Conservation (phyloP, 129 eudicot genomes). For the Ambrosia artemisiifolia region DNA sequence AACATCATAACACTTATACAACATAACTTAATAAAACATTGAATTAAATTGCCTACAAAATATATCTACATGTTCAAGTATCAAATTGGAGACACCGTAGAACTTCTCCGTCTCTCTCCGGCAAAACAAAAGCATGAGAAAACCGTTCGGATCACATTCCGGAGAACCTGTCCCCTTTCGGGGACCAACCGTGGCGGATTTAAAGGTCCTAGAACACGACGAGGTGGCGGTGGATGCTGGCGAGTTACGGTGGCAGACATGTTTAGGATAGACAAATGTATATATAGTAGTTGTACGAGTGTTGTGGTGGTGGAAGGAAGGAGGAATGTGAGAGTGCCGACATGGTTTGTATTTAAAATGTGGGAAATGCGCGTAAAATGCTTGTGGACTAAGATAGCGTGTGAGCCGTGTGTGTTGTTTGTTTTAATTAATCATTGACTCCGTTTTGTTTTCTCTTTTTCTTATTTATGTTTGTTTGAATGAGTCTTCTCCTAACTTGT, state of each 20-base stretch:
- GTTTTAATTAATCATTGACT: no score
- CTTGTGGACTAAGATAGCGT: no score
- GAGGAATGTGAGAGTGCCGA: no score
- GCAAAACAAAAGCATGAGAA: conserved; percentile 24
- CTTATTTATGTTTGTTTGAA: no score
- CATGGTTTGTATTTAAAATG: no score
- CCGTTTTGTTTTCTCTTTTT: no score
- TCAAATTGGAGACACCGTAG: conserved; percentile 29
- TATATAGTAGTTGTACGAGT: background rate
- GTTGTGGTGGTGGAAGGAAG: conserved; percentile 15
- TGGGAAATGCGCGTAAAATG: no score
- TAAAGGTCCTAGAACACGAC: conserved; percentile 7
- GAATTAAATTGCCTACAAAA: no score
- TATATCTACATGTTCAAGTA: background rate
- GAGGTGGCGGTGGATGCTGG: background rate
- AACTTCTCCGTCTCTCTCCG: conserved; percentile 7
- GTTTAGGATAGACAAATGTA: conserved; percentile 7
- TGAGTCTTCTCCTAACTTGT: no score
- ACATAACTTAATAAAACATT: no score
- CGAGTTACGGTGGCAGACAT: conserved; percentile 28
- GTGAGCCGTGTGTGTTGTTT: no score
- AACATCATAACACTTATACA: no score
- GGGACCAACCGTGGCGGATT: conserved; percentile 36
- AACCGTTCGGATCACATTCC: conserved; percentile 24
- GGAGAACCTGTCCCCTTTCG: conserved; percentile 36